Evolutionary conservation across 2,329 filamentous ascomycete genomes (phyloP), one percentile per base, ranked within the genome.

Genomic region (Dichotomopilus funicola): DNA sequence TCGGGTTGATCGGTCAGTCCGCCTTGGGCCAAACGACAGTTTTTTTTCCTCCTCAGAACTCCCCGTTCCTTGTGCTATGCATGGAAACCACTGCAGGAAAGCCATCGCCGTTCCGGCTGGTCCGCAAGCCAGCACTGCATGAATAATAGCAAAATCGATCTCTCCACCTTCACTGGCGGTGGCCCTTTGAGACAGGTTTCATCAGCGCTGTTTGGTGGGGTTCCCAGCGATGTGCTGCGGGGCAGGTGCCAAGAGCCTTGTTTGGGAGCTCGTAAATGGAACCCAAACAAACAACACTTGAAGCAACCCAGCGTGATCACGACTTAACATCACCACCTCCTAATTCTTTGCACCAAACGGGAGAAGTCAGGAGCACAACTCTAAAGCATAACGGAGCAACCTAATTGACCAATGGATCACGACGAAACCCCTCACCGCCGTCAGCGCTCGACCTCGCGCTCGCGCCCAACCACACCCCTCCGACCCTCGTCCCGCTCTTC

Each of bases 401-500:
- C 8, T 1, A 40, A 12, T 12, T 42, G 6, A n/a, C 51, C 33
- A 40, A 58, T 60, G 53, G 41, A 51, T 12, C 46, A 42, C 33
- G 55, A 57, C 31, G 46, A 46, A 33, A 60, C 63, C 44, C 70
- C 75, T 37, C 51, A 55, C 47, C 59, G 55, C 12, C 61, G 59
- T 10, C 41, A 57, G 56, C 74, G 75, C 6, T 83, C 84, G 31
- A 78, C 77, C 51, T 87, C 83, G 43, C 85, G 82, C 5, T 90
- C 89, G 43, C 86, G 89, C 59, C 94, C 92, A 27, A 96, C 91
- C 2, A 97, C 94, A 4, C 94, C 94, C 35, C 82, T 99, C 8
- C 88, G 92, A 49, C 88, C 92, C 12, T 90, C 89, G 19, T 96
- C 92, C 3, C 87, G 92, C 51, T 91, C 89, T 13, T 96, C 91